phyloP scores from a whole-genome alignment of 345 rosid species.

The Gossypium herbaceum region DNA sequence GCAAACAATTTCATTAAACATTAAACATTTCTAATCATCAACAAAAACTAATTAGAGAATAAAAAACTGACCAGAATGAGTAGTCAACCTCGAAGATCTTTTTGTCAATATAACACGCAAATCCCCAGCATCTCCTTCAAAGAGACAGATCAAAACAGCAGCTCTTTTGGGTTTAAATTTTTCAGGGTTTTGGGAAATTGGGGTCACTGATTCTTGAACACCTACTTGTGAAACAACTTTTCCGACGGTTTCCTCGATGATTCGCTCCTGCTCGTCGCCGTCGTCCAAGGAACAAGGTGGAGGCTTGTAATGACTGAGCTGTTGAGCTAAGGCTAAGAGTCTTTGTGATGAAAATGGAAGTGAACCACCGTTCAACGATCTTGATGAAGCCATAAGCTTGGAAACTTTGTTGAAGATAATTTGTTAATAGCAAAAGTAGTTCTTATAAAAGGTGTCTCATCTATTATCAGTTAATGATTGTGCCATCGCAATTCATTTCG shows the following conservation, averaged over 20 bases:
- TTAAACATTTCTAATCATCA: background rate
- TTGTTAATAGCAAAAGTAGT: too few relatives aligned
- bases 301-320: conserved; percentile 69
- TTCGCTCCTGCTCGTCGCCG: conserved; percentile 40
- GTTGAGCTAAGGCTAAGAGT: conserved; percentile 55
- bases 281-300: conserved; percentile 48
- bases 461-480: too few relatives aligned
- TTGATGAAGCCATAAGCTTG: conserved; percentile 44
- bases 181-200: conserved; percentile 38
- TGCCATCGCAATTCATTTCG: too few relatives aligned
- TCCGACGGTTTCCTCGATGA: conserved; percentile 43
- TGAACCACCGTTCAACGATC: conserved; percentile 24
- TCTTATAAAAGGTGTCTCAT: too few relatives aligned
- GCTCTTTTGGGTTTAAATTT: conserved; percentile 78
- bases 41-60: conserved; percentile 1
- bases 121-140: conserved; percentile 77
- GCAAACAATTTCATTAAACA: background rate
- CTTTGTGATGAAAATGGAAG: conserved; percentile 29
- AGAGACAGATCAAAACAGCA: conserved; percentile 86
- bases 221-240: conserved; percentile 84
- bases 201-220: conserved; percentile 66
- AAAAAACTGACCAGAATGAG: conserved; percentile 78
- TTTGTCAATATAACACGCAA: conserved; percentile 80
- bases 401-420: background rate
- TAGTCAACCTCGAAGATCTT: conserved; percentile 68